Percentiles rank a stretch among this genome's conserved stretches.
Evolutionary conservation across 2,329 filamentous ascomycete species (phyloP).

Genomic region (Diaporthe humulicola): DNA sequence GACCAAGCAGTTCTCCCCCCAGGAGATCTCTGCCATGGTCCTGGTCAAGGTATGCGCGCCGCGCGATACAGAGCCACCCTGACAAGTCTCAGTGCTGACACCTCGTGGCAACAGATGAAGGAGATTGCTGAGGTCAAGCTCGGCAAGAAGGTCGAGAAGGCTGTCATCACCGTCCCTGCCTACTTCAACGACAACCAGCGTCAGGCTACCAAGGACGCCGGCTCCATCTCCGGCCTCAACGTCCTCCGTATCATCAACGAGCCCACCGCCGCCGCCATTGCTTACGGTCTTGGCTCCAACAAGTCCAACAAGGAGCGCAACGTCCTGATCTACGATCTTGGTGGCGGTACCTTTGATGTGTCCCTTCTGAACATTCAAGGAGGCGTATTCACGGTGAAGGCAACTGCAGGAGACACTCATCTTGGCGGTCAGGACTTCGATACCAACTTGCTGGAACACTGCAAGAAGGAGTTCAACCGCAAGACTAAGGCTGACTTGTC

Average conservation of each 20-base stretch:
- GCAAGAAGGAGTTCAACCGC: constrained; percentile 92
- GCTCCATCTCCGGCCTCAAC: constrained; percentile 96
- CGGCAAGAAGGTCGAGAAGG: constrained; percentile 99
- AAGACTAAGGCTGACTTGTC: constrained; percentile 87
- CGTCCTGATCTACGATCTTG: constrained; percentile 99
- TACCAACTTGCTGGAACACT: constrained; percentile 94
- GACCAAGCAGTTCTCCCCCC: constrained; percentile 95
- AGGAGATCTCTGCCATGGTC: constrained; percentile 99
- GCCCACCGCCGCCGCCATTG: constrained; percentile 97
- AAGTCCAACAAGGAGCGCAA: constrained; percentile 99
- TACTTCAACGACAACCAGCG: constrained; percentile 99
- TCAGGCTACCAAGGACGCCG: constrained; percentile 99
- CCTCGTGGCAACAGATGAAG: constrained; percentile 82
- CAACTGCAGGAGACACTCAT: constrained; percentile 97
- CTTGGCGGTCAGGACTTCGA: constrained; percentile 97
- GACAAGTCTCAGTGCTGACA: constrained; percentile 23
- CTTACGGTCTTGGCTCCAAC: constrained; percentile 95
- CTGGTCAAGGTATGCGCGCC: constrained; percentile 83
- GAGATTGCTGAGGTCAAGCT: constrained; percentile 99
- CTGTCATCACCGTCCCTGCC: constrained; percentile 97
- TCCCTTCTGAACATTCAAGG: constrained; percentile 99
- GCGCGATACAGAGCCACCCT: not conserved
- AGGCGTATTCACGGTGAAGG: constrained; percentile 99
- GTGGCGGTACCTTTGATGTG: constrained; percentile 99
- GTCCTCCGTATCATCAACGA: constrained; percentile 99